These are phyloP conservation scores for Ceratorhiza oryzae-sativae DNA, from an alignment of 1,284 basidiomycete species.

Conservation along the genomic window DNA sequence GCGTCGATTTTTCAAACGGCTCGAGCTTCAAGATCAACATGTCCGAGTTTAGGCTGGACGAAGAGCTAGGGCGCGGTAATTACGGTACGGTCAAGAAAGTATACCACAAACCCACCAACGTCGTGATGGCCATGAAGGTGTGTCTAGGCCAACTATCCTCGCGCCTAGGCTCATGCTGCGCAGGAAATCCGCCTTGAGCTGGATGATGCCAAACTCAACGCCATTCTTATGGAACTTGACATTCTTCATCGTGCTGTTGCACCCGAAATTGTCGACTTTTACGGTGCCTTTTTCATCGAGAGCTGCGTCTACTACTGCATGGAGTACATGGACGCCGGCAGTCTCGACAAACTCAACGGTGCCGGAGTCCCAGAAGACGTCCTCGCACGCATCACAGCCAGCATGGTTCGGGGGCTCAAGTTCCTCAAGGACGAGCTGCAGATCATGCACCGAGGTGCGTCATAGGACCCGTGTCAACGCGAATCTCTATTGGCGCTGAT, in stretches of 20 bases:
- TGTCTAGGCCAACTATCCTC: conserved; percentile 32
- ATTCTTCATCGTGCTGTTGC: conserved; percentile 93
- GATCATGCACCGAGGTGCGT: conserved; percentile 92
- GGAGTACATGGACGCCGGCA: conserved; percentile 99
- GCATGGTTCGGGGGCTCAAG: conserved; percentile 89
- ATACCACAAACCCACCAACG: conserved; percentile 91
- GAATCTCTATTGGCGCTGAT: conserved; percentile 5
- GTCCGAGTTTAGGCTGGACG: conserved; percentile 89
- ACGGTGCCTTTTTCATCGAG: conserved; percentile 98
- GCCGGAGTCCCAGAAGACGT: conserved; percentile 82
- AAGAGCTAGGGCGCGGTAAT: conserved; percentile 94
- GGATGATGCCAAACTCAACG: conserved; percentile 92
- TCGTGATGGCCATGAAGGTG: conserved; percentile 99
- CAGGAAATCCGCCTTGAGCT: conserved; percentile 99
- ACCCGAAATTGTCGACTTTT: conserved; percentile 96
- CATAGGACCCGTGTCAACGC: neutral
- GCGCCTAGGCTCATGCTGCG: neutral
- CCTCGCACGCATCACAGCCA: conserved; percentile 81
- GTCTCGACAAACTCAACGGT: conserved; percentile 83
- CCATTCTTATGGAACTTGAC: conserved; percentile 98
- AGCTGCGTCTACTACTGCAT: conserved; percentile 99
- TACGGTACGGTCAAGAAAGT: conserved; percentile 98
- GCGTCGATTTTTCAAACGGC: conserved; percentile 95
- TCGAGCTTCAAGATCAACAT: conserved; percentile 95
- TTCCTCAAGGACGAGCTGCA: conserved; percentile 97